phyloP scores from a whole-genome alignment of 345 rosid genomes.

The Citrus medica region DNA sequence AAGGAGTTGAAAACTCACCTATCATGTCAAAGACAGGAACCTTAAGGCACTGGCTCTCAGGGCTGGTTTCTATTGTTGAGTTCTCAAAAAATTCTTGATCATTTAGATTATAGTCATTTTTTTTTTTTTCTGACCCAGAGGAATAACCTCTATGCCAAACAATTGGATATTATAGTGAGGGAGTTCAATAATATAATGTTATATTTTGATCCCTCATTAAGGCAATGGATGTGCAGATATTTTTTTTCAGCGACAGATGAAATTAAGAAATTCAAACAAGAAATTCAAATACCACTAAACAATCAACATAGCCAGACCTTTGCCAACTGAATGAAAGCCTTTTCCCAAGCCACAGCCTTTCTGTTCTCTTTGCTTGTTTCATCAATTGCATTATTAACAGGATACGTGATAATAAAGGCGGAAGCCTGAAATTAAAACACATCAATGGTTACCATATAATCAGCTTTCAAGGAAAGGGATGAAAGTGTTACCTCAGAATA shows the following conservation, averaged over 20 bases:
- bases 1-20: neutral
- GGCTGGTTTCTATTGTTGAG: neutral
- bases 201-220: neutral
- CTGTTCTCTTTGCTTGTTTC: constrained; percentile 52
- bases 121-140: neutral
- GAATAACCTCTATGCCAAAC: neutral
- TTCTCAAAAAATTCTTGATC: neutral
- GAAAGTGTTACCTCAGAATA: constrained; percentile 73
- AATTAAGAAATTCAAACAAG: neutral
- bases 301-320: constrained; percentile 54
- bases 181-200: neutral
- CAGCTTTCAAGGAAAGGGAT: constrained; percentile 12
- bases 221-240: neutral
- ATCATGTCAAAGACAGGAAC: neutral
- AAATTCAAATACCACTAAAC: neutral
- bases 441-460: constrained; percentile 5
- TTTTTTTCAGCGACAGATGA: neutral
- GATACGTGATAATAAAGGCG: constrained; percentile 85
- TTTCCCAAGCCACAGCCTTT: constrained; percentile 92
- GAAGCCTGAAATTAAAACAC: constrained; percentile 69
- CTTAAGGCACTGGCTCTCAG: neutral
- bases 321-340: constrained; percentile 76
- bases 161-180: neutral
- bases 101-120: neutral
- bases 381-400: constrained; percentile 77